Evolutionary conservation across 768 basidiomycete species (phyloP), one percentile per base, ranked within the genome.

Genomic region (Mycena vitilis): DNA sequence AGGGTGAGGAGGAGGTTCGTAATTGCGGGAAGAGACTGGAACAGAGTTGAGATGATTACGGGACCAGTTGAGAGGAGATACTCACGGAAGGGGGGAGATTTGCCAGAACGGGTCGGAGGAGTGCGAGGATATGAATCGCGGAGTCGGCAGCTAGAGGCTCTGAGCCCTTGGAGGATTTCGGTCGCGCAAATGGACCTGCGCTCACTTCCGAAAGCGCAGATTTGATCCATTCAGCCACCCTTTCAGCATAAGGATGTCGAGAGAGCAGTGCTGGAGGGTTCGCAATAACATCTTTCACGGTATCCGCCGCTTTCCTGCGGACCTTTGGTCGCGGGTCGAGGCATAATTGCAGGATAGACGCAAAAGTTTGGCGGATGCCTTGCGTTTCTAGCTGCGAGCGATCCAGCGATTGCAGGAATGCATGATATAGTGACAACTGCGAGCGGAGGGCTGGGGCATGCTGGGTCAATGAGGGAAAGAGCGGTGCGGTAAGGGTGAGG

Each of bases 321-420:
- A 99, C 95, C 82, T 99, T 98, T 22, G 98, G 98, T 58, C 98
- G 84, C 5, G 91, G 86, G 80, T 99, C 98, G 51, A 95, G 84
- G 72, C 89, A 91, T 54, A 98, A 81, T 55, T 94, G 91, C 48
- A 99, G 81, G 60, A 98, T 83, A 44, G 93, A 91, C 51, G 92
- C 91, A 83, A 96, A 98, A 4, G 91, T 85, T 77, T 96, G 94
- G 45, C 93, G 90, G 55, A 94, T 84, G 56, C 84, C 86, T 65
- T 85, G 88, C 2, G 78, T 80, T 40, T 94, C 91, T 62, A 98
- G 82, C 52, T 93, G 89, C 0, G 89, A 81, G 34, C 88, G 81
- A 70, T 96, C 93, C 20, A 96, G 83, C n/a, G 90, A 81, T 65
- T 81, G 84, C 66, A 96, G 84, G 20, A 98, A 71, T 6, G 85